A percentile compares a stretch with the other conserved stretches of the same genome.
phyloP scores from a whole-genome alignment of 306 rosid species.

The Gleditsia sinensis region DNA sequence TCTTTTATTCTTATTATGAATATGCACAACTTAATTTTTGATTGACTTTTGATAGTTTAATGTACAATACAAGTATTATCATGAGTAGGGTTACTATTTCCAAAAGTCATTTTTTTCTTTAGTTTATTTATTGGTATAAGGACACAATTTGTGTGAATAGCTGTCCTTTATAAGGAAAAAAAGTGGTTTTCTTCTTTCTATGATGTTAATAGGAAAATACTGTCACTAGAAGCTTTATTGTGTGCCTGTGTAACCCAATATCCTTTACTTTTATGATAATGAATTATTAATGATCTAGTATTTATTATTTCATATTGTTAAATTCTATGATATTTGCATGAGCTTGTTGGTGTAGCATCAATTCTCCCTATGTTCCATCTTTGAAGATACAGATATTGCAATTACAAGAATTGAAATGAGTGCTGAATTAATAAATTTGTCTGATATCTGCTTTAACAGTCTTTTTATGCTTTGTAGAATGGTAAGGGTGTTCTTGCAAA shows the following conservation, averaged over 20 bases:
- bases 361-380: not conserved
- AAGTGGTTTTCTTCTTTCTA: conserved; percentile 11
- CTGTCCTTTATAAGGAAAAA: conserved; percentile 13
- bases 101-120: not conserved
- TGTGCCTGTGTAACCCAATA: not conserved
- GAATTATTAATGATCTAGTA: not conserved
- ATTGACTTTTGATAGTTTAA: too few relatives aligned
- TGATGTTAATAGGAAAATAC: not conserved
- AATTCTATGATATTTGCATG: not conserved
- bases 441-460: conserved; percentile 31
- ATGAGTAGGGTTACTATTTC: not conserved
- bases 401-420: conserved; percentile 6
- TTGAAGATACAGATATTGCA: conserved; percentile 14
- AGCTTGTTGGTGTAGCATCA: not conserved
- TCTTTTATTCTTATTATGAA: not conserved
- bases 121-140: not conserved
- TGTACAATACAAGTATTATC: too few relatives aligned
- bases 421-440: conserved; percentile 1
- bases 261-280: not conserved
- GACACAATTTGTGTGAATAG: not conserved
- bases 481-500: conserved; percentile 84
- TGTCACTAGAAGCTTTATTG: not conserved
- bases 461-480: conserved; percentile 53
- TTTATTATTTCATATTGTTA: not conserved
- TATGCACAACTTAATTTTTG: not conserved